Base-by-base conservation (phyloP, 805 yeast genomes). In the Komagataella mondaviorum region DNA sequence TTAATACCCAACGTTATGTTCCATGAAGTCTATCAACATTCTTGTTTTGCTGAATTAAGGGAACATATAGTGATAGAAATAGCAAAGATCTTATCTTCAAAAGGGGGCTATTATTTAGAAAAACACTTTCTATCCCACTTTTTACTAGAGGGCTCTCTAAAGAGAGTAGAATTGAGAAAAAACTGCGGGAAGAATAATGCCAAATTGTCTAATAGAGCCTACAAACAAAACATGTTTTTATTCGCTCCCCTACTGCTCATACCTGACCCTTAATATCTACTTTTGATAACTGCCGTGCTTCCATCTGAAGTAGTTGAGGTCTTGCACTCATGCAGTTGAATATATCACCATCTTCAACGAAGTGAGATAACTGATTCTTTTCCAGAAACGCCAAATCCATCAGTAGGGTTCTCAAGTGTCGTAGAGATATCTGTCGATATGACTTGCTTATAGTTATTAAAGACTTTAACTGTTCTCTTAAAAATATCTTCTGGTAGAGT, bases 391-490 rank as follows among this genome's bases (percentile, higher is more conserved):
- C 14, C 14, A 30, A 8, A 30, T 30, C 39, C 39, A 30, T 30
- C 39, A 30, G 39, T 30, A 30, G 39, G 14, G 10, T 30, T 8
- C 8, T 30, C 14, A 30, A 30, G 39, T 30, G 8, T 4, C 14
- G 14, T 12, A 64, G 55, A 12, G 70, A 61, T 1, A 83, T 54
- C 51, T 70, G 72, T 55, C 77, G 71, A 61, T 81, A 87, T 39
- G 83, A 71, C 55, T 71, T 73, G 53, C 83, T 71, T 43, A 88
- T 73, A 1, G 71, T 70, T 12, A 75, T 68, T 49, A 88, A 63
- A 0, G 86, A 73, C 49, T 69, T 70, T 3, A 86, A 61, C 51
- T 89, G 70, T 57, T 81, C 82, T 52, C 81, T 76, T 45, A 70
- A 71, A 14, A 82, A 64, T 47, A 88, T 77, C 30, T 76, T 73